Base-by-base conservation (phyloP, 495 filamentous ascomycete genomes). In the Neurospora sp. region DNA sequence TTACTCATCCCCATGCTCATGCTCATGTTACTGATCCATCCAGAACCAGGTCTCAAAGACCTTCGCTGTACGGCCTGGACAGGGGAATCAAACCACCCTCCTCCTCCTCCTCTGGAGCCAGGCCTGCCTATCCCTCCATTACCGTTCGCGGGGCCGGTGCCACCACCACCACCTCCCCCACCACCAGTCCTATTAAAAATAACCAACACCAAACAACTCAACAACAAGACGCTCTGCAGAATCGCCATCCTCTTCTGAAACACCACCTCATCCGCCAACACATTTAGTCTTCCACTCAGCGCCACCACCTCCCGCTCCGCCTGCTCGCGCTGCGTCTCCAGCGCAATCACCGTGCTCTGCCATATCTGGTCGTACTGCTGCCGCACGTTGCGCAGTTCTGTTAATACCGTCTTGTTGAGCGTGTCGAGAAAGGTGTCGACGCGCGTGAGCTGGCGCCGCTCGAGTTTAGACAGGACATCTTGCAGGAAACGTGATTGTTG, bases 161-260 rank as follows among this genome's bases (percentile, higher is more conserved):
- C 27, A 31, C 27, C 27, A 3, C 27, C 72, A n/a, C 74, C 77
- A 41, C 80, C 78, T 31, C 3, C 47, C 22, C 76, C 73, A 16
- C 74, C 76, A 40, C 80, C 79, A 41, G 84, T 82, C 27, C 85
- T 80, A 61, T 82, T 86, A 80, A 99, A 97, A 70, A 99, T 89
- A 68, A 96, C 92, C 9, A 99, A 85, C 0, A 90, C 90, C 53
- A 98, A 91, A 76, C 94, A 97, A 75, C 94, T 88, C 3, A 99
- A 87, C 2, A 99, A 88, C 27, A 20, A 98, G 87, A 96, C 86
- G 71, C 90, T 92, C 80, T 98, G 95, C 47, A 97, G 85, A 74
- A 97, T 93, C 31, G 91, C 90, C 85, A 99, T 94, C 47, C 96
- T 89, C 80, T 97, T 97, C 82, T 98, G 96, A 80, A 96, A 97